Evolutionary conservation across 2,329 filamentous ascomycete species (phyloP).

Genomic region (Ascochyta lentis): DNA sequence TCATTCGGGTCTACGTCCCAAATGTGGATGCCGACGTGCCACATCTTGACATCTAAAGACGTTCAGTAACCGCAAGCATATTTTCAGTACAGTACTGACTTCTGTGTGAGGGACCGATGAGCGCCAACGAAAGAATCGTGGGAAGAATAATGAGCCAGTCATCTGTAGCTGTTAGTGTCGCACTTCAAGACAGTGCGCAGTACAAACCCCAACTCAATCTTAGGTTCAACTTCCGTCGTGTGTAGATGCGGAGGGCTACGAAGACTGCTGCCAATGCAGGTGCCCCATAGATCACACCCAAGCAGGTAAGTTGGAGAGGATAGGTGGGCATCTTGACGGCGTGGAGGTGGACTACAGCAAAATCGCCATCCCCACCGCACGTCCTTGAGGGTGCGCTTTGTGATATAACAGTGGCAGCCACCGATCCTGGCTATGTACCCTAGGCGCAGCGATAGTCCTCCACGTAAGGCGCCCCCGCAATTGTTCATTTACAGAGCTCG

Average conservation of each 20-base stretch:
- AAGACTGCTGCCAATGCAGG: constrained; percentile 44
- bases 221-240: constrained; percentile 46
- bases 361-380: constrained; percentile 15
- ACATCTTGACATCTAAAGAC: constrained; percentile 45
- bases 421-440: constrained; percentile 4
- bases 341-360: constrained; percentile 18
- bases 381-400: constrained; percentile 9
- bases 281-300: constrained; percentile 47
- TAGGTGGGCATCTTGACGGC: constrained; percentile 46
- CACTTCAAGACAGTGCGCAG: background rate
- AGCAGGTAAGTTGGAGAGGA: constrained; percentile 47
- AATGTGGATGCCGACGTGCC: constrained; percentile 48
- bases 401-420: constrained; percentile 16
- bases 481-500: constrained; percentile 12
- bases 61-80: background rate
- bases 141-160: constrained; percentile 50
- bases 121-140: constrained; percentile 44
- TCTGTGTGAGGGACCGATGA: constrained; percentile 47
- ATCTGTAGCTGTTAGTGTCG: constrained; percentile 30
- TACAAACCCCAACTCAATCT: constrained; percentile 46
- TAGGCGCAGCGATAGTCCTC: constrained; percentile 8
- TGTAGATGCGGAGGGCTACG: constrained; percentile 46
- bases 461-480: constrained; percentile 14
- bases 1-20: constrained; percentile 44
- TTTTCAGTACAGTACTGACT: constrained; percentile 30